Evolutionary conservation across 768 basidiomycete genomes (phyloP), one percentile per base, ranked within the genome.

Genomic region (Amanita phalloides): DNA sequence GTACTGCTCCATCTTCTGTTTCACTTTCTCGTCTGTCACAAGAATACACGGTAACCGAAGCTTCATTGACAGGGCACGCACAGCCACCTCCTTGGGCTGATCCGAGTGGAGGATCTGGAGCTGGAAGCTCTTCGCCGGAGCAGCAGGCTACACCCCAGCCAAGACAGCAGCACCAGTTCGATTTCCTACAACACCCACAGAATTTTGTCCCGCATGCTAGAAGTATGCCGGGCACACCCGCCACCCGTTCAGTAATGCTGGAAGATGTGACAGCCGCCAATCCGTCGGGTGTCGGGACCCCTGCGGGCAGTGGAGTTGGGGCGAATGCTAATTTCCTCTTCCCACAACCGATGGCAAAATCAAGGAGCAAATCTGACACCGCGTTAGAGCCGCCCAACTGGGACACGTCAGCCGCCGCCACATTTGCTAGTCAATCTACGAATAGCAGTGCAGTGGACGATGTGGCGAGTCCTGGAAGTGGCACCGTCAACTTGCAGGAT

Each of bases 351-450:
- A 36, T 64, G 53, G n/a, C 61, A 50, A 73, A 81, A 33, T 65
- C 68, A 21, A 71, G 83, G 48, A 81, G 79, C 64, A 77, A 82
- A 58, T 80, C 80, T 1, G 83, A 84, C 43, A 75, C 78, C 0
- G 69, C 77, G 41, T 67, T 76, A 3, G 77, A 81, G 51, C 75
- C 75, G 13, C 76, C 74, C 1, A 61, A 74, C 42, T 81, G 81
- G 81, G 71, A 76, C 49, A 44, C 43, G 6, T 42, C 48, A 11
- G 25, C 28, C 21, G 26, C 39, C 42, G n/a, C 41, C 48, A 54
- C 45, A 23, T 45, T 44, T 47, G 43, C 43, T 42, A 42, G 6
- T 45, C 54, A 32, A 35, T 26, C 2, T 25, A 43, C 25, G 33
- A 39, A 26, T 35, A 42, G 17, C 25, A 53, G 38, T 20, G 46